A percentile compares a stretch with the other conserved stretches of the same genome.
These are phyloP conservation scores for Sclerotinia glacialis DNA, from an alignment of 2,329 filamentous ascomycete genomes.

Conservation along the genomic window DNA sequence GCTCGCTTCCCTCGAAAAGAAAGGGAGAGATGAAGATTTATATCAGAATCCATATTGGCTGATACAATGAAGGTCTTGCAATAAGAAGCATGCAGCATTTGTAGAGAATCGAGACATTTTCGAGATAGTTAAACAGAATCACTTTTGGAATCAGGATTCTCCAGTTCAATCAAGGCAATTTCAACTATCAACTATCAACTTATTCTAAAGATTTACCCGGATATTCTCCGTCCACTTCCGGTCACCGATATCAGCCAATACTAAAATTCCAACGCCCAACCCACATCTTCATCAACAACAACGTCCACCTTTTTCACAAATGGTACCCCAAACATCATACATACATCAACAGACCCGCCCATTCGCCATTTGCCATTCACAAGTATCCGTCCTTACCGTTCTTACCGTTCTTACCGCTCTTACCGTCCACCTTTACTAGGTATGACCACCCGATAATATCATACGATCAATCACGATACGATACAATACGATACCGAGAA, in stretches of 20 bases:
- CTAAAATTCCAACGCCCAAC: neutral
- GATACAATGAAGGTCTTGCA: no score
- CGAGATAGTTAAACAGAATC: no score
- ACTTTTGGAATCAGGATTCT: no score
- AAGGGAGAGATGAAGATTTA: neutral
- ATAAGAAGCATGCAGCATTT: no score
- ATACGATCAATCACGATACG: neutral
- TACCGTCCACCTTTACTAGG: constrained; percentile 9
- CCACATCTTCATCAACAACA: neutral
- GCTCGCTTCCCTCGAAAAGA: neutral
- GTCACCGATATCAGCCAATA: neutral
- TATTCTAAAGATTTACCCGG: constrained; percentile 2
- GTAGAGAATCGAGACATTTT: no score
- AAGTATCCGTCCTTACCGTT: constrained; percentile 3
- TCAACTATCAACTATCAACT: no score
- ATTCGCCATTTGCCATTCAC: neutral
- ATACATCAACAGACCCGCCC: neutral
- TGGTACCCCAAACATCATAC: neutral
- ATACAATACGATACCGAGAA: neutral
- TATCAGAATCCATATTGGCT: no score
- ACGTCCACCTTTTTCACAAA: neutral
- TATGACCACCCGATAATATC: neutral
- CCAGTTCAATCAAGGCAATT: no score
- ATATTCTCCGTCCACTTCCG: constrained; percentile 10
- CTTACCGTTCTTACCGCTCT: constrained; percentile 7